Conservation (phyloP, 352 stramenopile species). For the Phytophthora cajani region DNA sequence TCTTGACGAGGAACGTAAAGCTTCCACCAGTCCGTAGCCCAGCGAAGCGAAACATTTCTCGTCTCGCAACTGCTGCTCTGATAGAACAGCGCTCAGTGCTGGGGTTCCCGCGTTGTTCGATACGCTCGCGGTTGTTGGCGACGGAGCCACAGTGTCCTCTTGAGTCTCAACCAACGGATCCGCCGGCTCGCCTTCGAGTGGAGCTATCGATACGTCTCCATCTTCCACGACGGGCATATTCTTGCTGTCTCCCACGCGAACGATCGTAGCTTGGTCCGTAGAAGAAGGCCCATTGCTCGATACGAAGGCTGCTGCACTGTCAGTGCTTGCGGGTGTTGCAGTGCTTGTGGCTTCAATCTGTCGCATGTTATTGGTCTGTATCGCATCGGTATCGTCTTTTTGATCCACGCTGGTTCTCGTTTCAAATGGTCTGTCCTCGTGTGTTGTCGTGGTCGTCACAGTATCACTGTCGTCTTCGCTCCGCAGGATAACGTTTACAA, state of each 20-base stretch:
- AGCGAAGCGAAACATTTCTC: slow-evolving; percentile 9
- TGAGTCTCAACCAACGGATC: neutral
- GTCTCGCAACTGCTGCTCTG: neutral
- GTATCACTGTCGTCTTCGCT: neutral
- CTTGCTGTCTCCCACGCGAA: neutral
- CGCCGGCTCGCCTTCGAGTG: neutral
- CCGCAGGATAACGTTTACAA: neutral
- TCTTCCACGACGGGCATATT: neutral
- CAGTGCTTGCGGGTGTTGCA: neutral
- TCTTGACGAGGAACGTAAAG: slow-evolving; percentile 9
- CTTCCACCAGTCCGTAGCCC: slow-evolving; percentile 22
- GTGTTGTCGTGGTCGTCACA: neutral
- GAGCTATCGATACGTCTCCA: neutral
- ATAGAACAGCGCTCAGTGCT: too few species aligned
- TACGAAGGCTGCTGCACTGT: neutral
- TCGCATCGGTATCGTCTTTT: neutral
- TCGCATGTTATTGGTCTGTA: neutral
- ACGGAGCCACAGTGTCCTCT: neutral
- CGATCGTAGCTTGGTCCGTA: neutral
- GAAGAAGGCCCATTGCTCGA: neutral
- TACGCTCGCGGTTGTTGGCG: neutral
- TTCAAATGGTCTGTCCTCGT: neutral
- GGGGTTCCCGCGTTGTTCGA: neutral
- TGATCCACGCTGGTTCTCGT: neutral
- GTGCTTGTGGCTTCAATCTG: neutral